Evolutionary conservation across 83 land plant genomes (phyloP), one percentile per base, ranked within the genome.

Genomic region (Diphasiastrum complanatum): DNA sequence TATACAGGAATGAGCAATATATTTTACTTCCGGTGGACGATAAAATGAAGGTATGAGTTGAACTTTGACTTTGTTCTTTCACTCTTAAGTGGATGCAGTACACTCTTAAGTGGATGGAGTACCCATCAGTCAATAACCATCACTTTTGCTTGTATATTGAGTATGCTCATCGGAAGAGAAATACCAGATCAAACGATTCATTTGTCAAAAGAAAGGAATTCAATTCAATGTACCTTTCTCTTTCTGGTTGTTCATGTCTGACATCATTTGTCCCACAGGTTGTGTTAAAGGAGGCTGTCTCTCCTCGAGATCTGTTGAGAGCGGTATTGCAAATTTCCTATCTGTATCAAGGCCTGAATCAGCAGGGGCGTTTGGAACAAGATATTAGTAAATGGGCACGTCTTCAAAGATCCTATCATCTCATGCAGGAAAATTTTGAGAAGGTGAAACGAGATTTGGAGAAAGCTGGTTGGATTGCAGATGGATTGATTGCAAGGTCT

Each of bases 1-100:
- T 93, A 19, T 93, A 79, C 71, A 66, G 40, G 28, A 54, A 77
- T 32, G 99, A 93, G 68, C 49, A 72, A 37, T 93, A 93, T 50
- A 67, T 93, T 37, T 59, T 93, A 59, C 63, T 78, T 1, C 82
- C 78, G 71, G 66, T 78, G 45, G 69, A 64, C 2, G 76, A 54
- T 31, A 60, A 49, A 27, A 46, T 63, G n/a, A 38, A 43, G 69
- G 72, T 69, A 61, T 14, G 47, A 8, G 31, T 56, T 50, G 14
- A 8, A 8, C 8, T 40, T 16, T 40, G n/a, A 16, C 43, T 40
- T 40, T 40, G 16, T 40, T 8, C 16, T 16, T 40, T 8, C 16
- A 8, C 16, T 8, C 16, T 8, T 40, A 16, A 40, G 43, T 16
- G 43, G 8, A 16, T 16, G 43, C 12, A 16, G 16, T 8, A 40